These are phyloP conservation scores for Karstenula rhodostoma DNA, from an alignment of 2,329 filamentous ascomycete species.

Conservation along the genomic window DNA sequence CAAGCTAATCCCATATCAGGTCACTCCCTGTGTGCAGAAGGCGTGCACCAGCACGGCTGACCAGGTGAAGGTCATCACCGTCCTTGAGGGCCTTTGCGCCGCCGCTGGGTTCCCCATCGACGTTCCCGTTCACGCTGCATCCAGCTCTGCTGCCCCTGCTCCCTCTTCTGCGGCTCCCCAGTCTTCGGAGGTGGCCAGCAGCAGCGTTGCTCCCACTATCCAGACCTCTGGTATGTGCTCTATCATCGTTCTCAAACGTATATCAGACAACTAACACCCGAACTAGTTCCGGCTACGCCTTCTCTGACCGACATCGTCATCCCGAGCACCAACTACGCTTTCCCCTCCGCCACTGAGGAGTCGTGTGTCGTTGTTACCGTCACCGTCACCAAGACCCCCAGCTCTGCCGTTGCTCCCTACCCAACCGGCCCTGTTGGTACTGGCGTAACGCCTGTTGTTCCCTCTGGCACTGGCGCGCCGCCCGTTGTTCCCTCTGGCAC, in stretches of 20 bases:
- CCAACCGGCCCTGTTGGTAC: slow-evolving; percentile 15
- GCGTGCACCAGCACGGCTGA: slow-evolving; percentile 47
- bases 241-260: neutral
- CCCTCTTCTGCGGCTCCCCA: neutral
- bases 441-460: slow-evolving; percentile 4
- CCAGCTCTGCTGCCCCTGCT: slow-evolving; percentile 14
- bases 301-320: slow-evolving; percentile 15
- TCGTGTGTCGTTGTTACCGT: slow-evolving; percentile 20
- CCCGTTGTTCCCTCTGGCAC: slow-evolving; percentile 4
- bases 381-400: slow-evolving; percentile 17
- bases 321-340: slow-evolving; percentile 5
- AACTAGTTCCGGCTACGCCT: slow-evolving; percentile 5
- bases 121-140: slow-evolving; percentile 15
- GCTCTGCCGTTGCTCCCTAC: slow-evolving; percentile 21
- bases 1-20: slow-evolving; percentile 2
- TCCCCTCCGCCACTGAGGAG: slow-evolving; percentile 9
- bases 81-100: slow-evolving; percentile 35
- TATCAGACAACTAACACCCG: neutral
- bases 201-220: slow-evolving; percentile 9
- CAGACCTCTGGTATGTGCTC: slow-evolving; percentile 9
- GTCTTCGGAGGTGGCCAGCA: slow-evolving; percentile 2
- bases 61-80: slow-evolving; percentile 39
- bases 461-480: slow-evolving; percentile 17
- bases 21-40: slow-evolving; percentile 55
- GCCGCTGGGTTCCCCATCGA: slow-evolving; percentile 34